Evolutionary conservation across 805 yeast species (phyloP), one percentile per base, ranked within the genome.

Genomic region (Kregervanrija fluxuum): DNA sequence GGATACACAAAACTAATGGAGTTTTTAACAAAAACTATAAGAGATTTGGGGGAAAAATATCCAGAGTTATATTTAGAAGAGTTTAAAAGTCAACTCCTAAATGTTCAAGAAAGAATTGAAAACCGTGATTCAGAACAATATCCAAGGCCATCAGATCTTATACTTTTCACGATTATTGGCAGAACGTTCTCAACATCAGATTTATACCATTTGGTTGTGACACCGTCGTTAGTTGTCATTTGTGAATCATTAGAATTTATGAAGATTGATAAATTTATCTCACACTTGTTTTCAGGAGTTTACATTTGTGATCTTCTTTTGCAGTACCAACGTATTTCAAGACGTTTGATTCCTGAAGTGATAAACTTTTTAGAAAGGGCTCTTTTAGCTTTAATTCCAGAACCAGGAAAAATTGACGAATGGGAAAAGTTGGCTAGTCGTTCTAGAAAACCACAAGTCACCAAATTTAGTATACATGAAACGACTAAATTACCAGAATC

Each of bases 141-240:
- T 47, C 71, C 74, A 30, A 64, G 60, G 37, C 53, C 65, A 12
- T 66, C 76, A 1, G 95, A 89, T 57, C 64, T 88, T 47, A 64
- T 86, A 5, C 76, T 84, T 48, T 85, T 82, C 56, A 70, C 80
- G 0, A 54, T 88, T 5, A 71, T 90, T 46, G 97, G 97, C 6
- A 69, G 74, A 43, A 60, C 89, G 4, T 93, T 85, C 59, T 90
- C 99, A 0, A 88, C 97, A 1, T 93, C 99, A 0, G 99, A 93
- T 69, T 90, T 88, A 59, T 91, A 85, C 65, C 99, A 93, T 69
- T 71, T 89, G 47, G 84, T 93, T 10, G 90, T 82, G 4, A 90
- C 96, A 0, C 96, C 97, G 3, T 74, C 91, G 2, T 67, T 78
- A 30, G 74, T 93, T 32, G 65, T 87, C 35, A 78, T 88, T 69